These are phyloP conservation scores for Candida taoyuanica DNA, from an alignment of 805 yeast species.

Conservation along the genomic window DNA sequence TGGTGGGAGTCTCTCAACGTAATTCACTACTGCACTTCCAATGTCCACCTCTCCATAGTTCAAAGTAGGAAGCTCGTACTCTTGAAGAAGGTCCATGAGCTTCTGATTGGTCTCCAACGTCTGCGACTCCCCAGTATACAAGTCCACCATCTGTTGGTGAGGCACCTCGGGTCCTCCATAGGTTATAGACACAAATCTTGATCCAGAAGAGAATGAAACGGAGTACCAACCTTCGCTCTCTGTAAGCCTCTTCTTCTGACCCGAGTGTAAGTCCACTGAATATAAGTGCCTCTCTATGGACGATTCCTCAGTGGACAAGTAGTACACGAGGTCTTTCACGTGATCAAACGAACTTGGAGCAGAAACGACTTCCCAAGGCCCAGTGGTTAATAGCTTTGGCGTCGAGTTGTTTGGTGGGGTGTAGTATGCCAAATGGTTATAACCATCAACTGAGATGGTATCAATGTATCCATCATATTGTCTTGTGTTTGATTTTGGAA, in stretches of 20 bases:
- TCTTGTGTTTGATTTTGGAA: slow-evolving; percentile 49
- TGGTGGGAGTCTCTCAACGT: slow-evolving; percentile 73
- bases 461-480: slow-evolving; percentile 74
- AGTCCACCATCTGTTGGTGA: slow-evolving; percentile 63
- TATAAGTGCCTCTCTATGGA: slow-evolving; percentile 84
- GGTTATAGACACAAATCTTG: slow-evolving; percentile 63
- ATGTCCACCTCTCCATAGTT: slow-evolving; percentile 49
- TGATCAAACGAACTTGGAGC: slow-evolving; percentile 64
- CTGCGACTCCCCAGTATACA: slow-evolving; percentile 34
- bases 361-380: slow-evolving; percentile 87
- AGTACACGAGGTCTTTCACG: slow-evolving; percentile 47
- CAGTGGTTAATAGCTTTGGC: slow-evolving; percentile 61
- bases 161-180: slow-evolving; percentile 81
- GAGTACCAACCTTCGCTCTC: slow-evolving; percentile 58
- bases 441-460: slow-evolving; percentile 58
- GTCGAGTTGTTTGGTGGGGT: slow-evolving; percentile 57
- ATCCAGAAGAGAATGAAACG: slow-evolving; percentile 76
- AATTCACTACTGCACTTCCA: slow-evolving; percentile 49
- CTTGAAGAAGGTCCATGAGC: slow-evolving; percentile 33
- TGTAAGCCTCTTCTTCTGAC: slow-evolving; percentile 31
- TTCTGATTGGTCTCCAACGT: slow-evolving; percentile 37
- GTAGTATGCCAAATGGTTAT: slow-evolving; percentile 77
- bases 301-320: slow-evolving; percentile 68
- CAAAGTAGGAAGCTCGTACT: slow-evolving; percentile 55
- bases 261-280: slow-evolving; percentile 53